phyloP scores from a whole-genome alignment of 140 eudicot species.

The Artemisia princeps region DNA sequence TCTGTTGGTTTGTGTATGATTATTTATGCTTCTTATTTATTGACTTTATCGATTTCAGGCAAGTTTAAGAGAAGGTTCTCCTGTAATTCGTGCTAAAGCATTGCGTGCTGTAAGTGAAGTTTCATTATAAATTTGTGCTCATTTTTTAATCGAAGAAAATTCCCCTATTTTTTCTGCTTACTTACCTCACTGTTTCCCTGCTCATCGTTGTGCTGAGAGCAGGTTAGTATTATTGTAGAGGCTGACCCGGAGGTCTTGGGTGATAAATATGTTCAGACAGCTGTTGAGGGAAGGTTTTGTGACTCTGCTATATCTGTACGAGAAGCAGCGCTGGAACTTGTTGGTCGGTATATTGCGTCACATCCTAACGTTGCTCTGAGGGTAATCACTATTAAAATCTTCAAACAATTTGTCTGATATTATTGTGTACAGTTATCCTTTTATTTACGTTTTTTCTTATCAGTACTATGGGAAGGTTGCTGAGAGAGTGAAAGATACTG shows the following conservation, averaged over 20 bases:
- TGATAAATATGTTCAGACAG: conserved; percentile 78
- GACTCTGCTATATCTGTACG: conserved; percentile 91
- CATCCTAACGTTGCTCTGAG: conserved; percentile 95
- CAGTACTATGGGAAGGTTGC: conserved; percentile 97
- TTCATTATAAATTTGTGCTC: conserved; percentile 12
- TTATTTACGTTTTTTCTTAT: conserved; percentile 16
- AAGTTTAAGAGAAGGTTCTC: conserved; percentile 84
- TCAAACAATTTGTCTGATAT: conserved; percentile 4
- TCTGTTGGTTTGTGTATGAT: conserved; percentile 13
- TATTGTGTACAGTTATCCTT: conserved; percentile 11
- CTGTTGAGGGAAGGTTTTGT: conserved; percentile 96
- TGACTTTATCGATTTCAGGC: conserved; percentile 46
- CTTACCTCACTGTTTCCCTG: conserved; percentile 18
- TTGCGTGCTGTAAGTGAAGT: conserved; percentile 75
- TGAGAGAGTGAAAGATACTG: conserved; percentile 91
- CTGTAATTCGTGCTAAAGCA: conserved; percentile 95
- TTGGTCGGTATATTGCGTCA: conserved; percentile 91
- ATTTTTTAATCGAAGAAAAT: conserved; percentile 8
- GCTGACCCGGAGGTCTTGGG: conserved; percentile 98
- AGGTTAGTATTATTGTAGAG: conserved; percentile 97
- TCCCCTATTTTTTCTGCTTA: background rate
- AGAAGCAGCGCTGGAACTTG: conserved; percentile 98
- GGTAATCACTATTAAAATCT: conserved; percentile 35
- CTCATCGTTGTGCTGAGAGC: conserved; percentile 24
- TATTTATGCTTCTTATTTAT: conserved; percentile 13